Evolutionary conservation across 2,329 filamentous ascomycete genomes (phyloP), one percentile per base, ranked within the genome.

Genomic region (Ampelomyces quisqualis): DNA sequence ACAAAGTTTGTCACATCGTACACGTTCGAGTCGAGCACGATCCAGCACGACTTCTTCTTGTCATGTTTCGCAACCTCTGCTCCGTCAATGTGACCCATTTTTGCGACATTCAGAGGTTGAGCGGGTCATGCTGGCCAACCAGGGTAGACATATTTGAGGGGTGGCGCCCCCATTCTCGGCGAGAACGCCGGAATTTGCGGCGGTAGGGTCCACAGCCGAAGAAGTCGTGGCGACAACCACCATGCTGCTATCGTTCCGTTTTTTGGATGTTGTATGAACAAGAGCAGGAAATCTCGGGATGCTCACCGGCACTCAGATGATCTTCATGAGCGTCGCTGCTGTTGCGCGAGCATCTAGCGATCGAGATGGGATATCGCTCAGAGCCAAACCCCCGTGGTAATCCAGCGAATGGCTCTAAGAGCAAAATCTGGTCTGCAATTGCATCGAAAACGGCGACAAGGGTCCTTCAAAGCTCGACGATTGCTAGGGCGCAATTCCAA

Each of bases 1-100:
- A 80, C 70, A 57, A 88, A 87, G 10, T 77, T 73, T 3, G 80
- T 83, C 21, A 88, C 68, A 62, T 88, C 79, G 69, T 83, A 86
- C 4, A 86, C 81, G 49, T 79, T 77, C 23, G 77, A 77, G 58
- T 86, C 78, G 7, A 88, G 75, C 5, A 86, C 81, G 34, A 87
- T 78, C 85, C 85, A 88, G 51, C 71, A 73, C 6, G 59, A 60
- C 7, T 64, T 58, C 33, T 60, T 65, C 35, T 34, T 62, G 27
- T 49, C 56, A 43, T 68, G 65, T 39, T 60, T 62, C 21, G 57
- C 60, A 35, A 67, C 57, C 24, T 67, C 64, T 24, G 60, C 61
- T 28, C 62, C 64, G 34, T 65, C 47, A 33, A 67, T 55, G 26
- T 41, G 35, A 22, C 45, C 39, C 60, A 63, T 63, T 3, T 14